phyloP scores from a whole-genome alignment of 768 basidiomycete genomes.

The Porphyrellus cyaneotinctus region DNA sequence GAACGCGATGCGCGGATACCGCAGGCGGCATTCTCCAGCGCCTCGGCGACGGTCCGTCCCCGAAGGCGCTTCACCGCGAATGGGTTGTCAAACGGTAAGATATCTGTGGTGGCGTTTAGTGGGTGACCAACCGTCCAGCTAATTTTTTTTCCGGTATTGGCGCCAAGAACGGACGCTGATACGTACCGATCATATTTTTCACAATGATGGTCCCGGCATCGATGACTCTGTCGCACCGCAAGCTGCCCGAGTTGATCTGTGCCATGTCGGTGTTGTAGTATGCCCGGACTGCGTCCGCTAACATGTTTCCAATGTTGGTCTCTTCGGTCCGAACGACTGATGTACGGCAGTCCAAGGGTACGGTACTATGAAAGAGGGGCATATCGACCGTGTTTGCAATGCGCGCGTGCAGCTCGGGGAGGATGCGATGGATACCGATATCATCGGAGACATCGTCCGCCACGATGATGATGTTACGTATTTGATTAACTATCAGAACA shows the following conservation, averaged over 20 bases:
- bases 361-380: constrained; percentile 1
- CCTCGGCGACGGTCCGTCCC: background rate
- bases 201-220: background rate
- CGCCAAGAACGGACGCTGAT: background rate
- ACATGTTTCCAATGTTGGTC: constrained; percentile 2
- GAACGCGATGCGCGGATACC: constrained; percentile 2
- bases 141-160: background rate
- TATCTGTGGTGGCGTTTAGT: background rate
- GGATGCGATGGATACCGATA: background rate
- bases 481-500: constrained; percentile 2
- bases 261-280: constrained; percentile 16
- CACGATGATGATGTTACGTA: constrained; percentile 4
- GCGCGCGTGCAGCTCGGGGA: background rate
- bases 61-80: constrained; percentile 5
- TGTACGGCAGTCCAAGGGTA: constrained; percentile 5
- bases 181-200: constrained; percentile 15
- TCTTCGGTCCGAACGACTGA: background rate
- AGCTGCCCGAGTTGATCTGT: constrained; percentile 3
- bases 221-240: constrained; percentile 8
- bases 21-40: constrained; percentile 11
- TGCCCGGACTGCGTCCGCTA: constrained; percentile 18
- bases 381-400: background rate
- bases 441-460: constrained; percentile 4
- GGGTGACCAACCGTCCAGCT: no score
- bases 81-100: constrained; percentile 3